Conservation (phyloP, 371 early-diverging fungal species). For the Synchytrium microbalum region DNA sequence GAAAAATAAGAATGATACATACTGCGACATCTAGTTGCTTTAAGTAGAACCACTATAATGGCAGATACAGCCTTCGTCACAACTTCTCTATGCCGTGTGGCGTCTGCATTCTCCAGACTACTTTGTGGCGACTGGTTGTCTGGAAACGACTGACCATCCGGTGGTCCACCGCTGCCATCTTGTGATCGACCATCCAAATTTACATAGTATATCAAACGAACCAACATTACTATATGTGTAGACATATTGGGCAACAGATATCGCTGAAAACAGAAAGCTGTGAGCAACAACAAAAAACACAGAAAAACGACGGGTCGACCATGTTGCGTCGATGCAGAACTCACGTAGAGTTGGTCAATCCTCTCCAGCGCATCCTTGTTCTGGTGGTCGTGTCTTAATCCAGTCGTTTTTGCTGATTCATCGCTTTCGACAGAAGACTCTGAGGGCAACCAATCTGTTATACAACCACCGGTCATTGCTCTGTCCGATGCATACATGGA, state of each 20-base stretch:
- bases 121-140: conserved; percentile 2
- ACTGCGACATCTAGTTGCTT: conserved; percentile 64
- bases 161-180: not conserved
- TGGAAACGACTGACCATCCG: not conserved
- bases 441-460: not conserved
- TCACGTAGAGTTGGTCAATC: not conserved
- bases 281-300: not conserved
- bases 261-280: not conserved
- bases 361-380: not conserved
- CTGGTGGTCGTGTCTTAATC: not conserved
- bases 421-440: not conserved
- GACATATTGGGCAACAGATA: conserved; percentile 26
- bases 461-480: not conserved
- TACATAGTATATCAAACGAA: conserved; percentile 43
- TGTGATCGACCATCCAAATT: conserved; percentile 16
- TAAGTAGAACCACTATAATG: conserved; percentile 57
- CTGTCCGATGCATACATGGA: not conserved
- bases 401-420: not conserved
- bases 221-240: conserved; percentile 35
- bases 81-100: conserved; percentile 58
- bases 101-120: conserved; percentile 44
- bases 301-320: not conserved
- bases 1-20: conserved; percentile 16
- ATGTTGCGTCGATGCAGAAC: not conserved
- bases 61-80: conserved; percentile 67